Base-by-base conservation (phyloP, 1,139 yeast species). In the Wickerhamiella infanticola region DNA sequence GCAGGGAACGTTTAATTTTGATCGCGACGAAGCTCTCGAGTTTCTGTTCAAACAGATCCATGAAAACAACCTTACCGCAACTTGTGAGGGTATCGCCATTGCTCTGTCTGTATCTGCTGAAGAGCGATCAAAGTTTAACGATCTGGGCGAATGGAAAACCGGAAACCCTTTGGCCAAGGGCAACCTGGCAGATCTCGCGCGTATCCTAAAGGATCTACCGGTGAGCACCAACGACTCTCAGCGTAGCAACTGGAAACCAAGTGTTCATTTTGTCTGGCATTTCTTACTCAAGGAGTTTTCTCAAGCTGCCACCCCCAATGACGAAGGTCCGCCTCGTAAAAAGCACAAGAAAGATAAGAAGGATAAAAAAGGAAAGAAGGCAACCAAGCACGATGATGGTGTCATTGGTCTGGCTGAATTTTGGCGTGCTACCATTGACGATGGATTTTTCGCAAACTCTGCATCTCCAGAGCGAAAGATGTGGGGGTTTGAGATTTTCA, bases 401-500 rank as follows among this genome's bases (percentile, higher is more conserved):
- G 45, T 47, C 24, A 40, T 61, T 11, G 46, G 46, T 1, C 63
- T 86, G 38, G 68, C 72, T 29, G 93, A 82, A 48, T 86, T 90
- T 61, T 86, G 95, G 94, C 74, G 76, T 54, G 70, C 72, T 3
- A 79, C 78, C 6, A 74, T 88, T 8, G 97, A 88, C 58, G 93
- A 85, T 56, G 72, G 81, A 1, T 74, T 83, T 50, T 88, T 90
- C 57, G 68, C 85, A 3, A 77, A 74, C 33, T 76, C 81, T 52
- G 71, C 95, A 0, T 83, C 95, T 1, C 77, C 79, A 40, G 97
- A 88, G 61, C 72, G 95, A 50, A 90, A 88, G 59, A 83, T 73
- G 61, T 75, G 85, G 75, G 98, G 97, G 0, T 76, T 88, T 55
- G 82, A 82, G 55, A 72, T 88, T 4, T 77, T 88, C 53, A 67